Base-by-base conservation (phyloP, 345 rosid genomes). In the Brassica carinata region DNA sequence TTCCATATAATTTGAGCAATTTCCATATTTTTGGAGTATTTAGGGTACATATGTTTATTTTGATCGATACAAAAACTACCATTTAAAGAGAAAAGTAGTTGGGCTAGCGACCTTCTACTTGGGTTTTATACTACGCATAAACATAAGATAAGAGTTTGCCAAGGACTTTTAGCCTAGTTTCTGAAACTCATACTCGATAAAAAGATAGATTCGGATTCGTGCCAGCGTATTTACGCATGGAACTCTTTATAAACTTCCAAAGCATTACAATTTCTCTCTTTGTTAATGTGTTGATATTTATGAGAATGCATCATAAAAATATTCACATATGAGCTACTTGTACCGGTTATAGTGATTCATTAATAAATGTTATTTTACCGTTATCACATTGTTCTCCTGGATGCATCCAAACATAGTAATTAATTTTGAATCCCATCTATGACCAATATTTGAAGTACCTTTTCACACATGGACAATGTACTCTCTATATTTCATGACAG, bases 61-160 rank as follows among this genome's bases (percentile, higher is more conserved):
- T n/a, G n/a, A n/a, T n/a, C n/a, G n/a, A n/a, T n/a, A n/a, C n/a
- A n/a, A n/a, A n/a, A n/a, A n/a, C n/a, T n/a, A n/a, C n/a, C n/a
- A n/a, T n/a, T n/a, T n/a, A n/a, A n/a, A n/a, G n/a, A n/a, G n/a
- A n/a, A n/a, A n/a, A n/a, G n/a, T n/a, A n/a, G n/a, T n/a, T n/a
- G 30, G 48, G 73, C 76, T 26, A 26, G 48, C 1, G 62, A 53
- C 61, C 51, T 66, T 80, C 55, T 59, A 67, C 74, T 79, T 73
- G 69, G 69, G 64, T 15, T 73, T 38, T 38, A 10, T 67, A 57
- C 62, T 67, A 30, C 26, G 48, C 77, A 38, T 58, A 13, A 2
- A 14, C 57, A 23, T 26, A 17, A 2, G 26, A 55, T 67, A 65
- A 15, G 58, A 78, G 30, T 67, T 51, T 31, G 55, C 53, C 8